Percentiles rank a stretch among this genome's conserved stretches.
Conservation (phyloP, 352 stramenopile species). For the Globisporangium polare region DNA sequence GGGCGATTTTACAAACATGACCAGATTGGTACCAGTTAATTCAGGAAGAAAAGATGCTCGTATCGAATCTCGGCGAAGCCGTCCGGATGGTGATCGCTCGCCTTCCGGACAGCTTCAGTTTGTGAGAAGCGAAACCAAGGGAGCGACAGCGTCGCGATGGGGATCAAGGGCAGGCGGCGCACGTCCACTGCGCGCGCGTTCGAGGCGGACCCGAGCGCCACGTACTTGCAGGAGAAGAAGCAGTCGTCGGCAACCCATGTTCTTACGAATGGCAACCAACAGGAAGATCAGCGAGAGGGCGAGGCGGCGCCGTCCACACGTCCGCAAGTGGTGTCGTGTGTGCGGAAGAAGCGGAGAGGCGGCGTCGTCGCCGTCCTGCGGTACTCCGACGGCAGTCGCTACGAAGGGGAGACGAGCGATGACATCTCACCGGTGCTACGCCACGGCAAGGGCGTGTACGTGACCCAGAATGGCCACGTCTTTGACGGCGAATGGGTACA, state of each 20-base stretch:
- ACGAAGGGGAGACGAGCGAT: slow-evolving; percentile 45
- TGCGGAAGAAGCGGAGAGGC: slow-evolving; percentile 38
- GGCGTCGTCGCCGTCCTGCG: slow-evolving; percentile 27
- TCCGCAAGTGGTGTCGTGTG: slow-evolving; percentile 44
- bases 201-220: slow-evolving; percentile 18
- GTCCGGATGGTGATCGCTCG: too few species aligned
- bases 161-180: slow-evolving; percentile 58
- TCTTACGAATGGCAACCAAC: background rate
- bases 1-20: too few species aligned
- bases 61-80: too few species aligned
- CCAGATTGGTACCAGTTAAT: too few species aligned
- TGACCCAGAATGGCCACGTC: slow-evolving; percentile 51
- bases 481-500: slow-evolving; percentile 83
- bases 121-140: background rate
- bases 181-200: slow-evolving; percentile 21
- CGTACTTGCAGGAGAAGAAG: slow-evolving; percentile 17
- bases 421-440: slow-evolving; percentile 33
- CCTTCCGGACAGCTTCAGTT: background rate
- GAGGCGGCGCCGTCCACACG: background rate
- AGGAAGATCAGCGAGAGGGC: background rate
- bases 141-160: slow-evolving; percentile 28
- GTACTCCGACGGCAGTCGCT: slow-evolving; percentile 70
- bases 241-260: slow-evolving; percentile 11
- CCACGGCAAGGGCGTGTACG: slow-evolving; percentile 60
- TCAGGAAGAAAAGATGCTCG: too few species aligned